Evolutionary conservation across 2,329 filamentous ascomycete genomes (phyloP), one percentile per base, ranked within the genome.

Genomic region (Gremmenia infestans): DNA sequence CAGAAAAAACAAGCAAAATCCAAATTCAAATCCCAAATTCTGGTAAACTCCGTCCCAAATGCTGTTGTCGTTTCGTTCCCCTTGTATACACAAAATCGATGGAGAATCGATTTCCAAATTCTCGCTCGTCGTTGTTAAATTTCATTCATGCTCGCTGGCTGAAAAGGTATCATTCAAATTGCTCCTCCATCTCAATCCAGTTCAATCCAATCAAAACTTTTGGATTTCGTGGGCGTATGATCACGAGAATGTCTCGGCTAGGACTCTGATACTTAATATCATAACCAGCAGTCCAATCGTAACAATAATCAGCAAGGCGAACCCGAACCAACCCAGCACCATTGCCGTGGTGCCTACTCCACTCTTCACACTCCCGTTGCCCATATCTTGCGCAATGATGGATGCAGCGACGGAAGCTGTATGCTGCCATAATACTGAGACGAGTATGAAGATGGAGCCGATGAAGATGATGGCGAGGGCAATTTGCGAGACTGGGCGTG

Each of bases 281-380:
- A 97, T 97, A 68, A 97, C 88, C 60, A 99, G 77, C 72, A 97
- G 74, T 54, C 93, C 94, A 68, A 97, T 94, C 49, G 93, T 97
- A 52, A 97, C 93, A 60, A 97, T 87, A 66, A 99, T 96, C 62
- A 99, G 80, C 52, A 97, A 73, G 22, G 89, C 88, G 69, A 99
- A 97, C 43, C 90, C 89, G 74, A 99, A 97, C 94, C 94, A 99
- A 57, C 94, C 94, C 68, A 99, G 80, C 17, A 97, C 89, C 90
- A 99, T 97, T 55, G 94, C 93, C 40, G 87, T 89, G 49, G 90
- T 92, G n/a, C 92, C 92, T 12, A 97, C 91, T 36, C 92, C 92
- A 55, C 87, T 90, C 71, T 81, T 85, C 55, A 97, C 89, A 63
- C 86, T 89, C 45, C 92, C 92, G 71, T 97, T 97, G 37, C 88